Conservation (phyloP, 1,284 basidiomycete species). For the Rhodofomes roseus region DNA sequence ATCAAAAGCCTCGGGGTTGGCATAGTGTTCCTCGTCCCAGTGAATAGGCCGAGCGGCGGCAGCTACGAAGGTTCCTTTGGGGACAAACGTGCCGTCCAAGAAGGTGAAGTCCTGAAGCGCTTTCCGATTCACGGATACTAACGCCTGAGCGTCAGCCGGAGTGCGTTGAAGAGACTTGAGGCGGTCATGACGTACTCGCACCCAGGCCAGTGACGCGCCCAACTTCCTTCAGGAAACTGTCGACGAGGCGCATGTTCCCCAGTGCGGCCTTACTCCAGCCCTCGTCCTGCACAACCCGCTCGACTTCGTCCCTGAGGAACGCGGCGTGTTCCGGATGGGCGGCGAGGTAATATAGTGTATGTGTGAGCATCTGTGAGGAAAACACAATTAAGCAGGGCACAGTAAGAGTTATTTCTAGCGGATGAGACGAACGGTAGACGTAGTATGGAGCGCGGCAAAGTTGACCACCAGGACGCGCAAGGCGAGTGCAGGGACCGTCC, state of each 20-base stretch:
- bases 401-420: background rate
- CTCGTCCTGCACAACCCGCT: conserved; percentile 30
- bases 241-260: conserved; percentile 42
- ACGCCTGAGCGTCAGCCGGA: conserved; percentile 18
- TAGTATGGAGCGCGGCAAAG: conserved; percentile 40
- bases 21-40: conserved; percentile 37
- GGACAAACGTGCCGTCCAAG: conserved; percentile 39
- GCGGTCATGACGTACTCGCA: conserved; percentile 10
- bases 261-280: conserved; percentile 45
- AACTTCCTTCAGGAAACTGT: conserved; percentile 50
- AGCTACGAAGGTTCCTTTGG: conserved; percentile 38
- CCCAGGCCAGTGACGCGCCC: conserved; percentile 32
- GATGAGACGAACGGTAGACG: conserved; percentile 31
- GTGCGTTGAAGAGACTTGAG: conserved; percentile 15
- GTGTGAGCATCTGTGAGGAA: conserved; percentile 19
- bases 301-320: conserved; percentile 43
- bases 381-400: background rate
- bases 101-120: conserved; percentile 34
- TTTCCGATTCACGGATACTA: conserved; percentile 18
- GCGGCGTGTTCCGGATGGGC: conserved; percentile 35
- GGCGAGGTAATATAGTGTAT: conserved; percentile 37
- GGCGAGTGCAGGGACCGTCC: conserved; percentile 29
- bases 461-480: conserved; percentile 41
- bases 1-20: conserved; percentile 37
- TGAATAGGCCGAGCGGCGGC: conserved; percentile 39